Percentiles rank a stretch among this genome's conserved stretches.
These are phyloP conservation scores for Yueomyces sp. DNA, from an alignment of 1,139 yeast species.

Conservation along the genomic window DNA sequence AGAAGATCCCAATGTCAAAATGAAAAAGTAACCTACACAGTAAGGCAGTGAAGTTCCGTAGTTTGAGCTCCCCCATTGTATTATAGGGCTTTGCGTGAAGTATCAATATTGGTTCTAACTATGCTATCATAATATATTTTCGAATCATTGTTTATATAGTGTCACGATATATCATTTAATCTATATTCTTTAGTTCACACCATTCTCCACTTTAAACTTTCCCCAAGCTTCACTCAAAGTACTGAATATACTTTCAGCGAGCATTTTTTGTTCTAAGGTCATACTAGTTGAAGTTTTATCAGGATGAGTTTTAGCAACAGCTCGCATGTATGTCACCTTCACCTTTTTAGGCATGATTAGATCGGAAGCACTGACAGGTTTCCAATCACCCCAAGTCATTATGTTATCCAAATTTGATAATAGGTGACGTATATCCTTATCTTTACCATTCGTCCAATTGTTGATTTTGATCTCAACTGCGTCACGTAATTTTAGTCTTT, in stretches of 20 bases:
- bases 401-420: slow-evolving; percentile 54
- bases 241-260: slow-evolving; percentile 81
- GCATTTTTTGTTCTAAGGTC: slow-evolving; percentile 57
- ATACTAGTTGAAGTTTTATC: slow-evolving; percentile 57
- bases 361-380: slow-evolving; percentile 54
- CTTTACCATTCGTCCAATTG: slow-evolving; percentile 63
- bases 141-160: slow-evolving; percentile 7
- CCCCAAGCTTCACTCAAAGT: slow-evolving; percentile 88
- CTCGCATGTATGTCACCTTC: slow-evolving; percentile 79
- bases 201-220: slow-evolving; percentile 50
- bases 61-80: no score
- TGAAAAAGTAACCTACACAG: no score
- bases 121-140: no score
- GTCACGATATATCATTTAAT: slow-evolving; percentile 1
- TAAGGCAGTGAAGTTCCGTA: no score
- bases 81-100: no score
- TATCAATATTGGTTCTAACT: no score
- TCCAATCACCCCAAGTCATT: slow-evolving; percentile 57
- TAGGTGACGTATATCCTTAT: slow-evolving; percentile 64
- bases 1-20: no score
- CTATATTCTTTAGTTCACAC: slow-evolving; percentile 22
- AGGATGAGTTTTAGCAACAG: slow-evolving; percentile 87
- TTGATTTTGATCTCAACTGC: slow-evolving; percentile 41
- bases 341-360: slow-evolving; percentile 86
- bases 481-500: slow-evolving; percentile 49